phyloP scores from a whole-genome alignment of 345 rosid genomes.

The Jatropha curcas region DNA sequence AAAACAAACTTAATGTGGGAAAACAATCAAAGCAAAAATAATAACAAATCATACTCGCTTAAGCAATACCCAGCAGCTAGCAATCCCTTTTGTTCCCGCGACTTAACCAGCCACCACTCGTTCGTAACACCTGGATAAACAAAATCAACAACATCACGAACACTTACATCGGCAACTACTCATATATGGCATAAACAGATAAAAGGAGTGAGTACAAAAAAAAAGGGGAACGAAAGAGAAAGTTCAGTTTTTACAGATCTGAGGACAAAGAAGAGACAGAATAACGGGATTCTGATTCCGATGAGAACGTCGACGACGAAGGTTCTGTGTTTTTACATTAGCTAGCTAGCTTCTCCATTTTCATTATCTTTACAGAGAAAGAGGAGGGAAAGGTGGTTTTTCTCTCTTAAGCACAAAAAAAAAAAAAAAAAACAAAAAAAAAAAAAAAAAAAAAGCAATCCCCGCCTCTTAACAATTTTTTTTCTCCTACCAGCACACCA shows the following conservation, averaged over 20 bases:
- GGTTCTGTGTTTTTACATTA: background rate
- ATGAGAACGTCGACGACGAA: background rate
- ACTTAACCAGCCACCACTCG: constrained; percentile 45
- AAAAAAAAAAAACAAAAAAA: no score
- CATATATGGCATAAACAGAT: background rate
- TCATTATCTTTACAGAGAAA: no score
- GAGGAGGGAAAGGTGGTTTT: no score
- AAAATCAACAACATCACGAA: no score
- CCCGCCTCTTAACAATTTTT: no score
- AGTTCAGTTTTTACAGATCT: background rate
- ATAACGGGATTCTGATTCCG: background rate
- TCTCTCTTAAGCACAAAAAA: no score
- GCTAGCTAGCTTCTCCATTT: background rate
- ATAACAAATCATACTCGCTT: constrained; percentile 26
- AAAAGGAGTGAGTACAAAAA: no score
- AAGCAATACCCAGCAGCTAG: constrained; percentile 41
- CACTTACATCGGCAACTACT: background rate
- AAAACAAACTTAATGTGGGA: background rate
- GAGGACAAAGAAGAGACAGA: constrained; percentile 7
- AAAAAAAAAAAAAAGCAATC: no score
- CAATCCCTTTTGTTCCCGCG: constrained; percentile 26
- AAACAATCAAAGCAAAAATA: no score
- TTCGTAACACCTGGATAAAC: constrained; percentile 29
- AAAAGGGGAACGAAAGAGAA: background rate
- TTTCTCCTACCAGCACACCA: no score